A percentile compares a stretch with the other conserved stretches of the same genome.
These are phyloP conservation scores for Homolaphlyctis polyrhiza DNA, from an alignment of 371 early-diverging fungal genomes.

Conservation along the genomic window DNA sequence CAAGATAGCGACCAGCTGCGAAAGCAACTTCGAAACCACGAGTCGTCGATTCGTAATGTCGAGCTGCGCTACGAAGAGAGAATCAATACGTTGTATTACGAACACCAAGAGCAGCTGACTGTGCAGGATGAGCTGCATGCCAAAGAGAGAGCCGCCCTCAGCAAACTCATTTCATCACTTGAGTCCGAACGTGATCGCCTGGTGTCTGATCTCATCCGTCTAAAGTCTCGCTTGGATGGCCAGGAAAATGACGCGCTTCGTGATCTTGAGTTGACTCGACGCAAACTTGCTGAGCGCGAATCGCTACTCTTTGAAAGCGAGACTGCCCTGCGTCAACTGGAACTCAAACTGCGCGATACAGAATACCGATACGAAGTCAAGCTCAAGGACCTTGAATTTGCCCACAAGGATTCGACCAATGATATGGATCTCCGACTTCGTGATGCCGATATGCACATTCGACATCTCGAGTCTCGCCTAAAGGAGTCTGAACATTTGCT, in stretches of 20 bases:
- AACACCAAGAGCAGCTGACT: slow-evolving; percentile 29
- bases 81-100: slow-evolving; percentile 22
- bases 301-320: background rate
- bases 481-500: background rate
- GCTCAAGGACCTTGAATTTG: background rate
- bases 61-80: slow-evolving; percentile 18
- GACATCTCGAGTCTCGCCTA: background rate
- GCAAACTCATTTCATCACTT: slow-evolving; percentile 24
- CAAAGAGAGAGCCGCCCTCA: slow-evolving; percentile 26
- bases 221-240: slow-evolving; percentile 19
- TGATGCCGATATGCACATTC: background rate
- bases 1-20: slow-evolving; percentile 9
- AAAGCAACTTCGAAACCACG: slow-evolving; percentile 8
- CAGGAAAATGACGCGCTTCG: background rate
- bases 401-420: background rate
- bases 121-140: slow-evolving; percentile 32
- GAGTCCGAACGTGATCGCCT: slow-evolving; percentile 33
- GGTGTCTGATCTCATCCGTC: slow-evolving; percentile 13
- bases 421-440: background rate
- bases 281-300: background rate
- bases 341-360: background rate
- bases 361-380: background rate
- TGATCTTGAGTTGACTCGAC: background rate
- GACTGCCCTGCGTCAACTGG: background rate
- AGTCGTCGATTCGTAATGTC: slow-evolving; percentile 5